Evolutionary conservation across 2,329 filamentous ascomycete species (phyloP).

Genomic region (Cercospora zeae-maydis): DNA sequence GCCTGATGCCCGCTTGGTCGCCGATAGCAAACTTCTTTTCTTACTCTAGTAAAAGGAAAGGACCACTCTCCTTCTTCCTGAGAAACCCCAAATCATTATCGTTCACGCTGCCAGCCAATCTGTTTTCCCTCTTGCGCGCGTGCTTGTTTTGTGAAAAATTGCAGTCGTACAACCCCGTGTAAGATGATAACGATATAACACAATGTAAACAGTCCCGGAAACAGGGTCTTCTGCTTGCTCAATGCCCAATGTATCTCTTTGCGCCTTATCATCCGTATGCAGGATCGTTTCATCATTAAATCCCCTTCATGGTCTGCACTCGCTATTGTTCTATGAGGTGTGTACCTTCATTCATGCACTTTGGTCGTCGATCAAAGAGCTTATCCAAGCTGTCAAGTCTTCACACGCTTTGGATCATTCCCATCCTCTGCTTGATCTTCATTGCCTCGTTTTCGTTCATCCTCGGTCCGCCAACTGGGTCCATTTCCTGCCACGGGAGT

Average conservation of each 20-base stretch:
- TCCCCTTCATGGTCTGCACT: not conserved
- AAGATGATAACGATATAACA: not conserved
- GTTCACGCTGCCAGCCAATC: not conserved
- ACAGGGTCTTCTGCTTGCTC: not conserved
- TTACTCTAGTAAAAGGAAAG: not conserved
- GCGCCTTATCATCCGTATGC: not conserved
- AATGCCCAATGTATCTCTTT: not conserved
- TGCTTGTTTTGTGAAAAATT: not conserved
- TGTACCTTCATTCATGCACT: not conserved
- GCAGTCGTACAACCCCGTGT: not conserved
- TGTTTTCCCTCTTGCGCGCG: not conserved
- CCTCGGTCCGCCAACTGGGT: conserved; percentile 44
- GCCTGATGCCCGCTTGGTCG: not conserved
- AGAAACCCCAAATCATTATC: not conserved
- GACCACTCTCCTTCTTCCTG: not conserved
- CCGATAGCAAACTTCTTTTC: not conserved
- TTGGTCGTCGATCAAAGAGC: not conserved
- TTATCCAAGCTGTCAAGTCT: conserved; percentile 8
- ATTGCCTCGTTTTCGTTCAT: conserved; percentile 27
- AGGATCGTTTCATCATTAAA: not conserved
- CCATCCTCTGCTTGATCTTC: conserved; percentile 29
- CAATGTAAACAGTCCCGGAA: not conserved
- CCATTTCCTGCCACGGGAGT: conserved; percentile 61
- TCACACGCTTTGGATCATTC: conserved; percentile 26
- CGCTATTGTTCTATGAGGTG: not conserved